A percentile compares a stretch with the other conserved stretches of the same genome.
These are phyloP conservation scores for Leccinum uliginosum DNA, from an alignment of 768 basidiomycete species.

Conservation along the genomic window DNA sequence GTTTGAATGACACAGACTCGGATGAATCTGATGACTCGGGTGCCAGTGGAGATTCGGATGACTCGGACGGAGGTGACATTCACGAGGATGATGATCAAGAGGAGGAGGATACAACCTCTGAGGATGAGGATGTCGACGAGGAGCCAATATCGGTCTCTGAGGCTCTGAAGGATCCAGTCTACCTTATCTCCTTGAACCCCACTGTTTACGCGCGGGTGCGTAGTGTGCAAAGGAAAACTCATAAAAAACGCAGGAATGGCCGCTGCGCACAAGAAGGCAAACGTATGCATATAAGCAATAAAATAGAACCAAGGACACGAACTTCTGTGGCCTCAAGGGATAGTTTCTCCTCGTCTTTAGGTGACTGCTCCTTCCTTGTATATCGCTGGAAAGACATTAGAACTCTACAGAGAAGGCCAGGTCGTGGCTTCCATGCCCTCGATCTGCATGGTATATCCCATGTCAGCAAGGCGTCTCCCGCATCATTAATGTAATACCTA, in stretches of 20 bases:
- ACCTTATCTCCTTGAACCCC: slow-evolving; percentile 51
- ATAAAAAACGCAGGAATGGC: slow-evolving; percentile 58
- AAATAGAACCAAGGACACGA: too few relatives aligned
- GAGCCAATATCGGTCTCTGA: slow-evolving; percentile 51
- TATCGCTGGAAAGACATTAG: too few relatives aligned
- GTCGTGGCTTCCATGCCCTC: too few relatives aligned
- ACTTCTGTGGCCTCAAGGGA: too few relatives aligned
- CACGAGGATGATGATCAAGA: slow-evolving; percentile 25
- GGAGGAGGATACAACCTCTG: slow-evolving; percentile 24
- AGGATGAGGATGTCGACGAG: slow-evolving; percentile 25
- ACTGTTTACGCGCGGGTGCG: slow-evolving; percentile 56
- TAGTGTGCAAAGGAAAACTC: slow-evolving; percentile 69
- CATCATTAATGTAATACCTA: background rate
- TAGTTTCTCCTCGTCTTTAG: too few relatives aligned
- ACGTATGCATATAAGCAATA: slow-evolving; percentile 45
- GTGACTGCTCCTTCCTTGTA: too few relatives aligned
- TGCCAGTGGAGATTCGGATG: too few relatives aligned
- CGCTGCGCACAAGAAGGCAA: slow-evolving; percentile 54
- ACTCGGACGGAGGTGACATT: slow-evolving; percentile 16
- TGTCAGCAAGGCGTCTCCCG: too few relatives aligned
- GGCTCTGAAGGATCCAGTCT: slow-evolving; percentile 62
- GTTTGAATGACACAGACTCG: slow-evolving; percentile 71
- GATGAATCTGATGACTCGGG: slow-evolving; percentile 58
- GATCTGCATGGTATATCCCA: too few relatives aligned
- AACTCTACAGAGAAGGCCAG: too few relatives aligned